These are phyloP conservation scores for Wickerhamiella brachini DNA, from an alignment of 805 yeast species.

Conservation along the genomic window DNA sequence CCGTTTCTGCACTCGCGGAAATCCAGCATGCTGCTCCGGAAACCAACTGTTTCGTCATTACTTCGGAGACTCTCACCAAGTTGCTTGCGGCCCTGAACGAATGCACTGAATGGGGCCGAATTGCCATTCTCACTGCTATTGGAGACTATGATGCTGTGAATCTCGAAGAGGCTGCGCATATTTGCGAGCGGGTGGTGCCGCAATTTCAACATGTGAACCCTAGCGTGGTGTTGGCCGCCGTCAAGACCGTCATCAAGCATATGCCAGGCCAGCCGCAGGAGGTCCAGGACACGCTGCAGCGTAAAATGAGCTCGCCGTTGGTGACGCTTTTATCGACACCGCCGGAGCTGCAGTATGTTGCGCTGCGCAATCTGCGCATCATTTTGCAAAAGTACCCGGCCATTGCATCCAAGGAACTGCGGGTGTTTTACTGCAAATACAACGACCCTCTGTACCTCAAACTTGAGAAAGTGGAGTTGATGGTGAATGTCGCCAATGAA, in stretches of 20 bases:
- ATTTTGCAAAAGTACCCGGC: conserved; percentile 80
- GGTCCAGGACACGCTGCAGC: conserved; percentile 35
- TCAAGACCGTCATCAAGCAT: conserved; percentile 68
- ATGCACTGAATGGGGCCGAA: conserved; percentile 98
- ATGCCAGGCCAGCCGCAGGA: conserved; percentile 20
- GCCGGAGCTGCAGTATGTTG: conserved; percentile 91
- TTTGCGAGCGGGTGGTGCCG: conserved; percentile 80
- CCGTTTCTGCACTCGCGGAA: conserved; percentile 74
- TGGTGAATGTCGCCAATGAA: conserved; percentile 62
- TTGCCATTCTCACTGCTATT: conserved; percentile 71
- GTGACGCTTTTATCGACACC: conserved; percentile 78
- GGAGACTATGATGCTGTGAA: conserved; percentile 51
- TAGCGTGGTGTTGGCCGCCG: conserved; percentile 76
- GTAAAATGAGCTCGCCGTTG: conserved; percentile 69
- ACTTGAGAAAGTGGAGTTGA: conserved; percentile 84
- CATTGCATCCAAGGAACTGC: conserved; percentile 59
- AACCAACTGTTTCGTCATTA: conserved; percentile 33
- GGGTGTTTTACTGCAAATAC: conserved; percentile 81
- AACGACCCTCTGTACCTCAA: conserved; percentile 88
- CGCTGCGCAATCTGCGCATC: conserved; percentile 79
- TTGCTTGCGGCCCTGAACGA: conserved; percentile 79
- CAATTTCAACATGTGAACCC: conserved; percentile 96
- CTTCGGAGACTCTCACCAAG: conserved; percentile 32
- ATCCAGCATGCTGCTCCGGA: conserved; percentile 55
- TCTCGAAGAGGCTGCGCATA: conserved; percentile 60